These are phyloP conservation scores for Russula olivacea DNA, from an alignment of 768 basidiomycete species.

Conservation along the genomic window DNA sequence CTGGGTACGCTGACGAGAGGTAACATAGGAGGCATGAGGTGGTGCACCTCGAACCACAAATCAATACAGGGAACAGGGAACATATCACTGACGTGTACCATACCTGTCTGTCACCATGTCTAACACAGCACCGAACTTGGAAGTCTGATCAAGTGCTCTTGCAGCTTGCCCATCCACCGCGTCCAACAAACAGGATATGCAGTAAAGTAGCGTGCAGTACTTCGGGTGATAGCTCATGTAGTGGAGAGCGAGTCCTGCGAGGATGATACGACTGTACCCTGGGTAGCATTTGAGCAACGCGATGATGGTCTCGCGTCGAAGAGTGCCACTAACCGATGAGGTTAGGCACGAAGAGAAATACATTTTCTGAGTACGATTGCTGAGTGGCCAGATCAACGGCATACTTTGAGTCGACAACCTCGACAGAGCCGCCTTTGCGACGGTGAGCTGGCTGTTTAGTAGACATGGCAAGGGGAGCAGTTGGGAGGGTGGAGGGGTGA, in stretches of 20 bases:
- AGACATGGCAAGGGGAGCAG: conserved; percentile 5
- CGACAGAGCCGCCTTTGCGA: conserved; percentile 51
- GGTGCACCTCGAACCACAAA: conserved; percentile 61
- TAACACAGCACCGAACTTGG: conserved; percentile 94
- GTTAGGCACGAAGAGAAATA: conserved; percentile 96
- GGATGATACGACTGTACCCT: conserved; percentile 89
- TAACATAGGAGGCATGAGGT: conserved; percentile 94
- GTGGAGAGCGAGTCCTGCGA: conserved; percentile 82
- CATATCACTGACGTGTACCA: conserved; percentile 27
- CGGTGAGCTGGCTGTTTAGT: conserved; percentile 23
- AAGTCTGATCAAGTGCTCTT: conserved; percentile 79
- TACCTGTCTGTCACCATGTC: conserved; percentile 99
- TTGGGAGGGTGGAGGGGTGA: background rate
- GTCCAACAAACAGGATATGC: conserved; percentile 87
- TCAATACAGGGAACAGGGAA: too few relatives aligned
- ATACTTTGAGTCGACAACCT: conserved; percentile 75
- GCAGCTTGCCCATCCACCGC: conserved; percentile 95
- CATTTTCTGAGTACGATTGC: conserved; percentile 87
- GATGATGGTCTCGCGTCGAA: conserved; percentile 8
- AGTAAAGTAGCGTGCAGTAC: conserved; percentile 84
- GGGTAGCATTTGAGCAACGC: conserved; percentile 17
- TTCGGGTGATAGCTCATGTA: conserved; percentile 96
- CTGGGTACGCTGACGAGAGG: conserved; percentile 83
- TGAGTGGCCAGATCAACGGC: conserved; percentile 84
- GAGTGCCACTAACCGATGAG: conserved; percentile 65